Conservation (phyloP, 371 early-diverging fungal species). For the Rhizopus arrhizus region DNA sequence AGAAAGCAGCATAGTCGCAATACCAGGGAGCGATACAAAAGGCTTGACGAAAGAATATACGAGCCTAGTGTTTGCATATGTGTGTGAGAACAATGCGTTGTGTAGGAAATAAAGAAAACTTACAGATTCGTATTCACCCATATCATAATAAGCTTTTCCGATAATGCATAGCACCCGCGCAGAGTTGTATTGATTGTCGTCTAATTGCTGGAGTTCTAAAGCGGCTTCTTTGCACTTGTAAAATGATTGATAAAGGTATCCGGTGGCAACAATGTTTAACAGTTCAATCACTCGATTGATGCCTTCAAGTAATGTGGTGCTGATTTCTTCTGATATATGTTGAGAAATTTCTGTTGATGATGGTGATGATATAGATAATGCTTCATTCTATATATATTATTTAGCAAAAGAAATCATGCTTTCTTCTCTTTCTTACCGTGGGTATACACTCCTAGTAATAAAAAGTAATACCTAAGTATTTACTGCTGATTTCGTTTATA, state of each 20-base stretch:
- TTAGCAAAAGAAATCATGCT: not conserved
- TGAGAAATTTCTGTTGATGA: not conserved
- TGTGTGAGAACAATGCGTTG: too few relatives aligned
- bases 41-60: constrained; percentile 39
- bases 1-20: constrained; percentile 41
- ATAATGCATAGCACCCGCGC: constrained; percentile 37
- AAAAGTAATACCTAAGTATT: not conserved
- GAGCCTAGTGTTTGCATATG: constrained; percentile 18
- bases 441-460: not conserved
- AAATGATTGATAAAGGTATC: constrained; percentile 35
- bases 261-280: constrained; percentile 34
- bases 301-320: constrained; percentile 20
- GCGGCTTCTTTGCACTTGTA: constrained; percentile 37
- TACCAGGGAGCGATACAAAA: constrained; percentile 48
- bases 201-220: constrained; percentile 36
- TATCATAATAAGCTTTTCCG: constrained; percentile 46
- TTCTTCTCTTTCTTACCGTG: constrained; percentile 2
- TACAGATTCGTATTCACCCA: constrained; percentile 37
- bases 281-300: constrained; percentile 41
- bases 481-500: not conserved
- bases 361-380: constrained; percentile 2
- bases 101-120: not conserved
- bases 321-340: constrained; percentile 6
- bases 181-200: constrained; percentile 47
- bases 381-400: not conserved